These are phyloP conservation scores for Scedosporium aurantiacum DNA, from an alignment of 2,329 filamentous ascomycete species.

Conservation along the genomic window DNA sequence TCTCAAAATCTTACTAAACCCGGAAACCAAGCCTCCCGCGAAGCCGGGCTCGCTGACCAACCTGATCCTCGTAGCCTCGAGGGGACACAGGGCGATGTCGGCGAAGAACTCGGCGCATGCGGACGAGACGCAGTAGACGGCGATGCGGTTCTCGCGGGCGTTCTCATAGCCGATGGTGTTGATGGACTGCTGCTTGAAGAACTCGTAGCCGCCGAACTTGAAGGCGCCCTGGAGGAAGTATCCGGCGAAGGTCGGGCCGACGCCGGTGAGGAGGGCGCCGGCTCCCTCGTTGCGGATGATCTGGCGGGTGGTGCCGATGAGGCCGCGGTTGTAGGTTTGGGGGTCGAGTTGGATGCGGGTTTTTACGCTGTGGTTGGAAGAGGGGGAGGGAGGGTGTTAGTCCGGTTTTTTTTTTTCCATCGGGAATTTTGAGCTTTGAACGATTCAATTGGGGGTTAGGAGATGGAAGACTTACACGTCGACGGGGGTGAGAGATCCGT, in stretches of 20 bases:
- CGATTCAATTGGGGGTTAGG: slow-evolving; percentile 6
- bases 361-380: slow-evolving; percentile 58
- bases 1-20: slow-evolving; percentile 57
- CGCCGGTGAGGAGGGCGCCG: slow-evolving; percentile 74
- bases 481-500: slow-evolving; percentile 91
- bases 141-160: slow-evolving; percentile 67
- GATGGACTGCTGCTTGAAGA: slow-evolving; percentile 91
- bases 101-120: slow-evolving; percentile 58
- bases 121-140: slow-evolving; percentile 65
- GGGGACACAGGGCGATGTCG: slow-evolving; percentile 77
- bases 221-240: slow-evolving; percentile 86
- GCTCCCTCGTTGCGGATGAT: slow-evolving; percentile 74
- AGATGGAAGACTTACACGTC: slow-evolving; percentile 73
- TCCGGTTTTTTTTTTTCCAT: too few relatives aligned
- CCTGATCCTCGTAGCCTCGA: slow-evolving; percentile 36
- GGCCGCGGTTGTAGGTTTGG: slow-evolving; percentile 72
- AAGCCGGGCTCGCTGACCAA: too few relatives aligned
- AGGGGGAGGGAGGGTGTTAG: too few relatives aligned
- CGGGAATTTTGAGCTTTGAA: too few relatives aligned
- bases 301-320: too few relatives aligned
- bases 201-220: slow-evolving; percentile 76
- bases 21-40: too few relatives aligned
- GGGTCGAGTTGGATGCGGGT: slow-evolving; percentile 91
- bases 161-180: slow-evolving; percentile 67
- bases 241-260: slow-evolving; percentile 75